Conservation (phyloP, 2,329 filamentous ascomycete species). For the Xylaria arbuscula region DNA sequence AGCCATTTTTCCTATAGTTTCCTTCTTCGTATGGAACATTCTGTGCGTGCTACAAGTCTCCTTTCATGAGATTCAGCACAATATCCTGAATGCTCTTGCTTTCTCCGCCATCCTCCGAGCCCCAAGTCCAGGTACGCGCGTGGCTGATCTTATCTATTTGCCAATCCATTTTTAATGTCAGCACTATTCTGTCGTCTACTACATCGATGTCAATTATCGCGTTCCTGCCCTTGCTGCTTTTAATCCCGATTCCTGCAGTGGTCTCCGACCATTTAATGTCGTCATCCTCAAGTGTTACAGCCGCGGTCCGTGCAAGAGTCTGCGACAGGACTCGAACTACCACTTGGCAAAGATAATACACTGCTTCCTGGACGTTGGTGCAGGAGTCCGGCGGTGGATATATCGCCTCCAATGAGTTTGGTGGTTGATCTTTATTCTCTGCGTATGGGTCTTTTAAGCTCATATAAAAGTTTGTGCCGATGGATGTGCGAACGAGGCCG, state of each 20-base stretch:
- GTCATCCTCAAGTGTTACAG: slow-evolving; percentile 35
- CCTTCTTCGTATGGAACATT: not conserved
- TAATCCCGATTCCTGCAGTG: slow-evolving; percentile 41
- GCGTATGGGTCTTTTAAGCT: slow-evolving; percentile 51
- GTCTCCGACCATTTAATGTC: slow-evolving; percentile 45
- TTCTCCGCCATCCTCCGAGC: slow-evolving; percentile 23
- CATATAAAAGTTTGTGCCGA: slow-evolving; percentile 40
- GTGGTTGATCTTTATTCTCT: slow-evolving; percentile 28
- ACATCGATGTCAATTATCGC: slow-evolving; percentile 55
- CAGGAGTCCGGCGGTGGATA: slow-evolving; percentile 62
- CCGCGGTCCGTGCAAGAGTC: slow-evolving; percentile 35
- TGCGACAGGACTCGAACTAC: slow-evolving; percentile 49
- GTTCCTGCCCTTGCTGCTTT: slow-evolving; percentile 36
- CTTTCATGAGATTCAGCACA: slow-evolving; percentile 34
- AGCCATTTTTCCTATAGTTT: not conserved
- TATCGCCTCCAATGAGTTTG: slow-evolving; percentile 51
- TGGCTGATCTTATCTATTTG: slow-evolving; percentile 12
- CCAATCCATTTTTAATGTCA: slow-evolving; percentile 47
- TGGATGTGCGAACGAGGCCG: slow-evolving; percentile 35
- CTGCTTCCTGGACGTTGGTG: slow-evolving; percentile 56
- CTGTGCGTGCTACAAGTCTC: slow-evolving; percentile 12
- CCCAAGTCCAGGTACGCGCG: slow-evolving; percentile 41
- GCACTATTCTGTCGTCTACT: slow-evolving; percentile 56
- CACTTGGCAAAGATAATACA: slow-evolving; percentile 60
- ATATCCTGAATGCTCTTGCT: slow-evolving; percentile 34